Conservation (phyloP, 345 rosid genomes). For the Cardamine chenopodiifolia region DNA sequence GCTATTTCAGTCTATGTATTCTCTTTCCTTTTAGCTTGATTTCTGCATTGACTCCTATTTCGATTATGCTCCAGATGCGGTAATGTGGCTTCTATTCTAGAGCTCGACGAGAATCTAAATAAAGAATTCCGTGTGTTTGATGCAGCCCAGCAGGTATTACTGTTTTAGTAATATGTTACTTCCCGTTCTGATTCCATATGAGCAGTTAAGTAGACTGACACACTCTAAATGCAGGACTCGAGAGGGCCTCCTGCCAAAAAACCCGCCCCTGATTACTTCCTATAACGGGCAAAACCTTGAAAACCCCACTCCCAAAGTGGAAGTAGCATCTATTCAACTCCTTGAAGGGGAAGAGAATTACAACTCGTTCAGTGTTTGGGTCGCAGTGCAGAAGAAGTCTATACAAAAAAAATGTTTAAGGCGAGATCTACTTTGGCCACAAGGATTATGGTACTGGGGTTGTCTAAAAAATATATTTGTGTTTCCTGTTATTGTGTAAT, state of each 20-base stretch:
- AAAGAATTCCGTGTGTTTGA: conserved; percentile 88
- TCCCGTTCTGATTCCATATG: background rate
- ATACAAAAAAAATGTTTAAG: conserved; percentile 10
- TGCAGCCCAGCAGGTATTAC: conserved; percentile 84
- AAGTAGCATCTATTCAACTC: background rate
- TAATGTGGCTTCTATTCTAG: conserved; percentile 91
- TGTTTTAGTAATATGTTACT: conserved; percentile 8
- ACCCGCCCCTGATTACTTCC: conserved; percentile 96
- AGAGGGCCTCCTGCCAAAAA: conserved; percentile 88
- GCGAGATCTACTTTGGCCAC: conserved; percentile 8
- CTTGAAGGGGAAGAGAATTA: conserved; percentile 20
- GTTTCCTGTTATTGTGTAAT: conserved; percentile 26
- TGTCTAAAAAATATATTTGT: conserved; percentile 3
- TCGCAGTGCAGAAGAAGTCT: conserved; percentile 27
- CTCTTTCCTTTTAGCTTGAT: conserved; percentile 1
- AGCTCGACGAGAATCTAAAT: conserved; percentile 83
- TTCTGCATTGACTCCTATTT: conserved; percentile 20
- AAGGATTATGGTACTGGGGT: background rate
- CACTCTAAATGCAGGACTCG: conserved; percentile 63
- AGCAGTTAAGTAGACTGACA: conserved; percentile 13
- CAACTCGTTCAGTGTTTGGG: conserved; percentile 8
- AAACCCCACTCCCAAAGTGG: conserved; percentile 7
- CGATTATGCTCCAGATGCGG: conserved; percentile 69
- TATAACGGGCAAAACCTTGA: conserved; percentile 45
- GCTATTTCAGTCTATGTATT: background rate